phyloP scores from a whole-genome alignment of 208 protist species.

The Herpetomonas tarakana region DNA sequence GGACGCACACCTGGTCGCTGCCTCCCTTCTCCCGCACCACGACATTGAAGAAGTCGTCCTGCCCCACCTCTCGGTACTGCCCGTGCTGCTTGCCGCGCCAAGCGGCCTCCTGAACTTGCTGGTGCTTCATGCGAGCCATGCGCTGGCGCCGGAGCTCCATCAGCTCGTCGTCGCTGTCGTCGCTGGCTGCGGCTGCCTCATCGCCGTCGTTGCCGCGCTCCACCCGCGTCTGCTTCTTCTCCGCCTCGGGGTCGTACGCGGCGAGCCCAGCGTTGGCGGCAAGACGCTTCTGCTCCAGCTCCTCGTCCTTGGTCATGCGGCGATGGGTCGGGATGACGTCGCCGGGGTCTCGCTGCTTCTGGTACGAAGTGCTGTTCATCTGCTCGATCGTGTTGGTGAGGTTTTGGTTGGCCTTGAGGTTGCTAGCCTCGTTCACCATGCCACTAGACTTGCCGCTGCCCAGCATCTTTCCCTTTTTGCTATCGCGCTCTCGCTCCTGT shows the following conservation, averaged over 20 bases:
- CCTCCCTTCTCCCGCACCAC: conserved; percentile 91
- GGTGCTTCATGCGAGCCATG: conserved; percentile 50
- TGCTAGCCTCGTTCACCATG: conserved; percentile 87
- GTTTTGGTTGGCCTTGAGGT: conserved; percentile 88
- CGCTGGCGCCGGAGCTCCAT: conserved; percentile 64
- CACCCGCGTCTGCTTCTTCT: conserved; percentile 33
- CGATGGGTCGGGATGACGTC: conserved; percentile 88
- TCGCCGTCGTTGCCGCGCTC: conserved; percentile 28
- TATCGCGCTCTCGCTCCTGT: not conserved
- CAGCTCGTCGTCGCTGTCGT: conserved; percentile 79
- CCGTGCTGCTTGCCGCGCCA: conserved; percentile 90
- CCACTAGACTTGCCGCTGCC: conserved; percentile 84
- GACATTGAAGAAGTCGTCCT: conserved; percentile 94
- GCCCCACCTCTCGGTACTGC: conserved; percentile 90
- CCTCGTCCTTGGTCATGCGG: conserved; percentile 15
- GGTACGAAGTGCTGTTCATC: conserved; percentile 74
- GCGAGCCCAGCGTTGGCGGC: conserved; percentile 35
- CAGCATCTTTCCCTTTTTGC: conserved; percentile 45
- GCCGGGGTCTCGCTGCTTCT: conserved; percentile 52
- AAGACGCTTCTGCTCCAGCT: conserved; percentile 2
- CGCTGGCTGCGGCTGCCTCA: conserved; percentile 33
- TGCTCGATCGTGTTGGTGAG: conserved; percentile 80
- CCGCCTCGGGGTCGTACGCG: conserved; percentile 67
- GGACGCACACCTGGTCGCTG: conserved; percentile 79
- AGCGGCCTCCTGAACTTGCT: conserved; percentile 61